Base-by-base conservation (phyloP, 1,284 basidiomycete genomes). In the Golubevia sp. region DNA sequence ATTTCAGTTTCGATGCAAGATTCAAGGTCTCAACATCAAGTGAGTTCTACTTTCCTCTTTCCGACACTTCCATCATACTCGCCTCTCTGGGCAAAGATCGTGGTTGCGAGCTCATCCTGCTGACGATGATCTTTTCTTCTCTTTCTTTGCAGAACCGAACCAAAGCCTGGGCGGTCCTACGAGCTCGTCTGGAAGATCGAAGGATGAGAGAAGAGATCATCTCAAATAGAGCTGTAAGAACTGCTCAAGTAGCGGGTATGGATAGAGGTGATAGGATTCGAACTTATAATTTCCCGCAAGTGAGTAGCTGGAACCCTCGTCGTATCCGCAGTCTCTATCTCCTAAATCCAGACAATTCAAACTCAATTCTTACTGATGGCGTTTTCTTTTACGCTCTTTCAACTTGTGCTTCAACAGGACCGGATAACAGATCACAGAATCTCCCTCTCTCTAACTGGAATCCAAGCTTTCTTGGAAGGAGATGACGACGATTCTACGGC, bases 1-100 rank as follows among this genome's bases (percentile, higher is more conserved):
- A 92, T 98, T 61, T 91, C 91, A 0, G 97, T 99, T 7, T 95
- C 94, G 2, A 98, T 98, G 93, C 97, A 99, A 85, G 96, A 99
- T 76, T 94, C 95, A 68, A 89, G 97, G 7, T 94, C 91, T 77
- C 96, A 99, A 82, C 96, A 99, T 82, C 91, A 93, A 86, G 92
- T 92, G 65, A 11, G 86, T 71, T 2, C 24, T 2, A 24, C 23
- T 21, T 49, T 3, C 54, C 24, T 26, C 21, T 49, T 25, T 15
- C 51, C 24, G 8, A n/a, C n/a, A n/a, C n/a, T n/a, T n/a, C n/a
- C n/a, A n/a, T n/a, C n/a, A n/a, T n/a, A n/a, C n/a, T n/a, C n/a
- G n/a, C n/a, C n/a, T n/a, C n/a, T n/a, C n/a, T n/a, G n/a, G n/a
- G n/a, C n/a, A n/a, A n/a, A n/a, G n/a, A n/a, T n/a, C n/a, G n/a